Base-by-base conservation (phyloP, 2,329 filamentous ascomycete genomes). In the Pleomassaria siparia region DNA sequence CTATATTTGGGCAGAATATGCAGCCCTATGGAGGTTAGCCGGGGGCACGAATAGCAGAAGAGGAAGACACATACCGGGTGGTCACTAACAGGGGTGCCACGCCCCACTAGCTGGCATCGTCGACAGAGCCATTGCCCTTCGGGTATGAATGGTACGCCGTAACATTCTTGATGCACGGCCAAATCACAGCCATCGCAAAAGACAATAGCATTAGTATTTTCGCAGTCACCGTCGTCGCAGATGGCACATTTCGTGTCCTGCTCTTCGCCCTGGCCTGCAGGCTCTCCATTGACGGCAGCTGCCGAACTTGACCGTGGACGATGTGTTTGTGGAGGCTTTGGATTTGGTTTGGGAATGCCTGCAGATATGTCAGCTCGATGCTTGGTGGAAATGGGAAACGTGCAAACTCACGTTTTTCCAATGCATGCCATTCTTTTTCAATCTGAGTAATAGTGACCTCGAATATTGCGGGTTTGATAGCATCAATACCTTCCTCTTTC, bases 361-460 rank as follows among this genome's bases (percentile, higher is more conserved):
- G 44, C 15, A 36, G 13, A 24, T 10, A 40, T 8, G 42, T 54
- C 43, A 56, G 56, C 32, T 9, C 29, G 33, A 18, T 7, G 7
- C 30, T 13, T n/a, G 5, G 18, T 18, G 9, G n/a, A 18, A 18
- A 25, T 11, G 16, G 24, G 1, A n/a, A 28, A 20, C 9, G 24
- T 21, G 26, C 30, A 18, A 9, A 35, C 64, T 62, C 62, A 73
- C 91, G 82, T 75, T 95, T 96, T 71, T 99, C 94, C 7, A 99
- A 77, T 5, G 89, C 88, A 69, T 97, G 90, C 89, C 94, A 99
- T 69, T 97, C 92, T 72, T 96, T 96, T 71, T 99, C 94, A 50
- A 99, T 96, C 71, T 96, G 96, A 9, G 94, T 99, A 74, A 99
- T 95, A 13, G 91, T 95, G 53, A 97, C 95, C 69, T 99, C 94